Percentiles rank a stretch among this genome's conserved stretches.
Conservation (phyloP, 2,329 filamentous ascomycete genomes). For the Dactylellina sp. region DNA sequence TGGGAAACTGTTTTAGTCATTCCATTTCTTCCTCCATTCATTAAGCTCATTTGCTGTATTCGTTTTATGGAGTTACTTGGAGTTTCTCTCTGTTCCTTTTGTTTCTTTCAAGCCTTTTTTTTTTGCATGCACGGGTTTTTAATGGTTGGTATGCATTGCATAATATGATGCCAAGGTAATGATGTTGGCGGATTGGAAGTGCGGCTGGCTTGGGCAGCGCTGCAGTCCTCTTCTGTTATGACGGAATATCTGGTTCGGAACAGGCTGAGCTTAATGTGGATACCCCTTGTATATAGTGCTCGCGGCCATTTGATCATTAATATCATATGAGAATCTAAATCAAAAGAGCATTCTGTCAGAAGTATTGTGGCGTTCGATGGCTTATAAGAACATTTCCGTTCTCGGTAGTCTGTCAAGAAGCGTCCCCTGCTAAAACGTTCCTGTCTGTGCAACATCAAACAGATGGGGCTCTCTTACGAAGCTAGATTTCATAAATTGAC, state of each 20-base stretch:
- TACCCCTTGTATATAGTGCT: slow-evolving; percentile 8
- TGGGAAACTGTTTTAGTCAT: slow-evolving; percentile 6
- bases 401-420: too few relatives aligned
- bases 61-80: slow-evolving; percentile 9
- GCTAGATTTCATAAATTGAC: too few relatives aligned
- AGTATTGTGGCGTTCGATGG: too few relatives aligned
- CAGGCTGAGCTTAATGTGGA: background rate
- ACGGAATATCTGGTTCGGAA: background rate
- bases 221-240: slow-evolving; percentile 2
- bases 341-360: too few relatives aligned
- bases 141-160: slow-evolving; percentile 1
- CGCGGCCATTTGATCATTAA: background rate
- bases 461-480: too few relatives aligned
- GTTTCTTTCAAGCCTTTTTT: background rate
- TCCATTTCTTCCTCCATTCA: background rate
- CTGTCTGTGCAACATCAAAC: too few relatives aligned
- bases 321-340: too few relatives aligned
- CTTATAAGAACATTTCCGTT: too few relatives aligned
- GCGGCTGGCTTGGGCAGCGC: background rate
- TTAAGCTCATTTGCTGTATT: too few relatives aligned
- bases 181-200: background rate
- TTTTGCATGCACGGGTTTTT: slow-evolving; percentile 16
- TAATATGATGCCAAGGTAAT: background rate
- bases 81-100: slow-evolving; percentile 1
- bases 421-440: too few relatives aligned